A percentile compares a stretch with the other conserved stretches of the same genome.
These are phyloP conservation scores for Colletotrichum echinochloae DNA, from an alignment of 2,329 filamentous ascomycete genomes.

Conservation along the genomic window DNA sequence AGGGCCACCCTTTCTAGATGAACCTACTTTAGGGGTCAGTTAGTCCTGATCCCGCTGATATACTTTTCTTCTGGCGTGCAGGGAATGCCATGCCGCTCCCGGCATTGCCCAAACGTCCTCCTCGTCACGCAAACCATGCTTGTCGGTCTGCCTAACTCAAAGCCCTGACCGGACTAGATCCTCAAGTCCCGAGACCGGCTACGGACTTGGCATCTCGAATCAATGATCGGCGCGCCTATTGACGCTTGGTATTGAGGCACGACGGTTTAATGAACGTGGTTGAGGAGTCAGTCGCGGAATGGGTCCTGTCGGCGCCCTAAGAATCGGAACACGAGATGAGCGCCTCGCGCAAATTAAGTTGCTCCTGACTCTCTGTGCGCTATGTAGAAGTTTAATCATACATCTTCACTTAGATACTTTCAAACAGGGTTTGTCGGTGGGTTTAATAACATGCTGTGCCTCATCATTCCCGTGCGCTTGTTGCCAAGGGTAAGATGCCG, in stretches of 20 bases:
- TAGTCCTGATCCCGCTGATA: not conserved
- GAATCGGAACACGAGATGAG: not conserved
- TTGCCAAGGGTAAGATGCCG: not conserved
- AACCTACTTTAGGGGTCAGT: not conserved
- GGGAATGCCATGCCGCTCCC: not conserved
- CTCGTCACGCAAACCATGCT: not conserved
- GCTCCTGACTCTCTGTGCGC: no score
- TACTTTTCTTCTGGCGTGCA: not conserved
- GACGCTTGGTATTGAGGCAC: not conserved
- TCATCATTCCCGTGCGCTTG: not conserved
- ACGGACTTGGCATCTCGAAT: not conserved
- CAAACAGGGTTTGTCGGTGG: rapidly evolving
- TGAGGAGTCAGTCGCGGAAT: not conserved
- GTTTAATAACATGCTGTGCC: not conserved
- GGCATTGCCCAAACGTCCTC: not conserved
- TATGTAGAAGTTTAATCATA: not conserved
- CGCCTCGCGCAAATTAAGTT: not conserved
- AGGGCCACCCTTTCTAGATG: not conserved
- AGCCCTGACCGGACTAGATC: not conserved
- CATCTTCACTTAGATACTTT: not conserved
- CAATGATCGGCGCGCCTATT: not conserved
- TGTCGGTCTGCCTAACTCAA: conserved; percentile 4
- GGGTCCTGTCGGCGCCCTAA: not conserved
- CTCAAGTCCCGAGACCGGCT: not conserved
- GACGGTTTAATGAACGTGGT: not conserved